Percentiles rank a stretch among this genome's conserved stretches.
These are phyloP conservation scores for Podaxis sp. DNA, from an alignment of 768 basidiomycete genomes.

Conservation along the genomic window DNA sequence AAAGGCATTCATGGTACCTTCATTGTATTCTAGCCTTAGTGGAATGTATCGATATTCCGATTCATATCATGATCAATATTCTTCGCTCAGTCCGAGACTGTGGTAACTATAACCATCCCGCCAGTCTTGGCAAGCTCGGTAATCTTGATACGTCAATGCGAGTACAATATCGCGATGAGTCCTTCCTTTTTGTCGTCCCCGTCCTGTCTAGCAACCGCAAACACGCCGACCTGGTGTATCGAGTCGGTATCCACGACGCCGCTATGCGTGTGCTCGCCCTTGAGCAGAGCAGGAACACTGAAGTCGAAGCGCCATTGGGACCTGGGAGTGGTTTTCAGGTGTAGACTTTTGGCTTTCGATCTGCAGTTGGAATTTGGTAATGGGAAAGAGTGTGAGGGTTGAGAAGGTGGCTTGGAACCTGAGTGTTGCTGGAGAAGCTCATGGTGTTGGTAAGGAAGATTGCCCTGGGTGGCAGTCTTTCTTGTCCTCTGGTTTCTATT, in stretches of 20 bases:
- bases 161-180: slow-evolving; percentile 92
- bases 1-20: not conserved
- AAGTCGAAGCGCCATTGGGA: slow-evolving; percentile 90
- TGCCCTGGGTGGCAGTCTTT: not conserved
- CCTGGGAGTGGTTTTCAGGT: slow-evolving; percentile 89
- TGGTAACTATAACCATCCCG: slow-evolving; percentile 20
- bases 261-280: slow-evolving; percentile 89
- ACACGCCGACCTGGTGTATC: slow-evolving; percentile 92
- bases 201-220: slow-evolving; percentile 54
- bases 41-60: slow-evolving; percentile 14
- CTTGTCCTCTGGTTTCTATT: slow-evolving; percentile 3
- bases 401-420: slow-evolving; percentile 21
- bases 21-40: slow-evolving; percentile 3
- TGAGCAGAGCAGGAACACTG: slow-evolving; percentile 91
- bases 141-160: slow-evolving; percentile 87
- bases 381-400: slow-evolving; percentile 23
- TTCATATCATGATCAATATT: slow-evolving; percentile 14
- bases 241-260: slow-evolving; percentile 88
- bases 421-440: slow-evolving; percentile 16
- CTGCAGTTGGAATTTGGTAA: slow-evolving; percentile 35
- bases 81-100: slow-evolving; percentile 14
- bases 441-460: slow-evolving; percentile 18
- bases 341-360: slow-evolving; percentile 81
- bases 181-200: slow-evolving; percentile 79
- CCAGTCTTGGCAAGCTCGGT: slow-evolving; percentile 81